Conservation (phyloP, 1,284 basidiomycete genomes). For the Lentinula novae-zelandiae region DNA sequence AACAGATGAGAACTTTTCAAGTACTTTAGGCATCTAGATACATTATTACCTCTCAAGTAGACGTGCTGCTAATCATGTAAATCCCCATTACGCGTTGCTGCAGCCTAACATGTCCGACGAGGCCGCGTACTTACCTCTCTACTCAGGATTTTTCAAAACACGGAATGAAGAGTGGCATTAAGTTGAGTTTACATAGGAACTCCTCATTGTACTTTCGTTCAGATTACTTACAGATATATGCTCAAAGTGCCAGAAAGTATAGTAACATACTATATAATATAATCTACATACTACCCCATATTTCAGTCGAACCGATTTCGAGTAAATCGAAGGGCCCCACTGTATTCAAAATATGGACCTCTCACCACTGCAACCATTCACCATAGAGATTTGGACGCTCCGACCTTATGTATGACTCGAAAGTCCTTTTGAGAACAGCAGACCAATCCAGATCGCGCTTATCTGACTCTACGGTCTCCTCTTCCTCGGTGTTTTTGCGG, state of each 20-base stretch:
- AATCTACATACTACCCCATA: background rate
- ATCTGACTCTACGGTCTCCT: slow-evolving; percentile 32
- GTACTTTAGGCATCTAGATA: too few relatives aligned
- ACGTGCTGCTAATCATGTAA: too few relatives aligned
- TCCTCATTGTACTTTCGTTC: background rate
- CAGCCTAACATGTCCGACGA: too few relatives aligned
- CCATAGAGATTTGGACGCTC: slow-evolving; percentile 63
- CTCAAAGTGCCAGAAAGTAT: slow-evolving; percentile 1
- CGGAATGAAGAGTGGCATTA: too few relatives aligned
- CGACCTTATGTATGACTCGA: slow-evolving; percentile 70
- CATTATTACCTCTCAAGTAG: too few relatives aligned
- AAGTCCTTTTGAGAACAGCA: slow-evolving; percentile 72
- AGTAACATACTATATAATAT: slow-evolving; percentile 7
- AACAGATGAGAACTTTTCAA: too few relatives aligned
- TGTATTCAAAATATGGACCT: background rate
- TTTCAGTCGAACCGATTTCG: background rate
- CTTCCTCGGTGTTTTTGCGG: slow-evolving; percentile 18
- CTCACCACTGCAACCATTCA: background rate
- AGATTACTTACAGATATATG: slow-evolving; percentile 1
- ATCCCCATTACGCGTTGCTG: too few relatives aligned
- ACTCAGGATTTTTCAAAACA: too few relatives aligned
- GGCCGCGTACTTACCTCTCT: too few relatives aligned
- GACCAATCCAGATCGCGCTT: slow-evolving; percentile 70
- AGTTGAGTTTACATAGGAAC: background rate
- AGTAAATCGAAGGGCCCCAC: too few relatives aligned